Evolutionary conservation across 169 alveolate genomes (phyloP), one percentile per base, ranked within the genome.

Genomic region (Plasmodium vivax): DNA sequence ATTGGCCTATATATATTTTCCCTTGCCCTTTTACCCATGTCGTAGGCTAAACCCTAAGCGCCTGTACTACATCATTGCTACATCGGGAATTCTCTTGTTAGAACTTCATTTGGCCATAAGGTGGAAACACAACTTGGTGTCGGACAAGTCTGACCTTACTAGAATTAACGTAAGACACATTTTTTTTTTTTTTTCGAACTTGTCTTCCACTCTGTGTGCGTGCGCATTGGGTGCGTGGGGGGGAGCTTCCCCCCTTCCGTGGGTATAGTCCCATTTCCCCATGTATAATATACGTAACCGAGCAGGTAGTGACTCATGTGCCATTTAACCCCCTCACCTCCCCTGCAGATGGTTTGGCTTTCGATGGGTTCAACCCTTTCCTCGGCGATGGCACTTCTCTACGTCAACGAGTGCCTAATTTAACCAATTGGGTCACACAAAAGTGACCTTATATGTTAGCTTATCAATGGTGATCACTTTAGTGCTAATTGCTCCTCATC

Each of bases 91-190:
- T 2, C 80, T 83, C 72, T n/a, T 36, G 43, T 58, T 83, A 51
- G 91, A 83, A 32, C 43, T 83, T 12, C 5, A 32, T 83, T 83
- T 83, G 62, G 34, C 81, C 45, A 19, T 83, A 19, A 54, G 36
- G 73, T 83, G 91, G 91, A 83, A 54, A 51, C 68, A 83, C 41
- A 56, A 32, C n/a, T 83, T 83, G 54, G 62, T 83, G 43, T 83
- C 91, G 9, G 91, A 83, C 80, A 83, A 83, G 4, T 83, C 91
- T 23, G 91, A 83, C 51, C 27, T 83, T 16, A 32, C 91, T 7
- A 62, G 1, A 16, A 83, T 83, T 54, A 83, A 83, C 43, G 91
- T 83, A 83, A 81, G n/a, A 81, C 16, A 51, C 34, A 81, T 45
- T 38, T n/a, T 41, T n/a, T 19, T 80, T n/a, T n/a, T 43, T 23